Evolutionary conservation across 1,284 basidiomycete genomes (phyloP), one percentile per base, ranked within the genome.

Genomic region (Volvariella surrecta): DNA sequence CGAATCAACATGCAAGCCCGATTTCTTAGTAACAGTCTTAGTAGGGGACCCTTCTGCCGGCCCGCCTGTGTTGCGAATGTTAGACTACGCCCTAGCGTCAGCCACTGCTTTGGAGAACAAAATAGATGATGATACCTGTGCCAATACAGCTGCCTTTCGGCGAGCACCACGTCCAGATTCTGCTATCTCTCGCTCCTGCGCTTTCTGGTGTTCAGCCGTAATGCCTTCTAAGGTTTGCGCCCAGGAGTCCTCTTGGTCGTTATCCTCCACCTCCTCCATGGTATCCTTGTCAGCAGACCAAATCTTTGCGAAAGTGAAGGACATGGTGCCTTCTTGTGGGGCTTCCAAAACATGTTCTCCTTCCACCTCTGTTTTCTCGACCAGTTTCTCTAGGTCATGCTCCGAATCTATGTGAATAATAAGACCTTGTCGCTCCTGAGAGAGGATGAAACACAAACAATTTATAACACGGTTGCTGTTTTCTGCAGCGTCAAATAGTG

Each of bases 301-400:
- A 37, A 94, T 74, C 57, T 91, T 91, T 2, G 90, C 89, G 56
- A 93, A 93, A 3, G 74, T 76, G 58, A 94, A 92, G 3, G 76
- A 68, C 37, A 76, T 62, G 42, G 61, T 65, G 20, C 64, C 63
- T 45, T 70, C 71, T 38, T 66, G 66, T 28, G 60, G 58, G 17
- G 60, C 37, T 15, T 20, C 55, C 44, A 70, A 62, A 53, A 76
- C 68, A 50, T 69, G 56, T 46, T 80, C 62, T 28, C 79, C 82
- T 57, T 90, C 83, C 45, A 72, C 68, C 61, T 92, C 88, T 0
- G 89, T 88, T 57, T 78, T 87, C 53, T 86, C 81, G 42, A 94
- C 85, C 17, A 95, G 74, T 35, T 79, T 83, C 37, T 90, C 81
- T 43, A 95, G 74, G 52, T 90, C 86, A 40, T 77, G 66, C 15